Evolutionary conservation across 352 stramenopile genomes (phyloP).

Genomic region (Pythium dissotocum): DNA sequence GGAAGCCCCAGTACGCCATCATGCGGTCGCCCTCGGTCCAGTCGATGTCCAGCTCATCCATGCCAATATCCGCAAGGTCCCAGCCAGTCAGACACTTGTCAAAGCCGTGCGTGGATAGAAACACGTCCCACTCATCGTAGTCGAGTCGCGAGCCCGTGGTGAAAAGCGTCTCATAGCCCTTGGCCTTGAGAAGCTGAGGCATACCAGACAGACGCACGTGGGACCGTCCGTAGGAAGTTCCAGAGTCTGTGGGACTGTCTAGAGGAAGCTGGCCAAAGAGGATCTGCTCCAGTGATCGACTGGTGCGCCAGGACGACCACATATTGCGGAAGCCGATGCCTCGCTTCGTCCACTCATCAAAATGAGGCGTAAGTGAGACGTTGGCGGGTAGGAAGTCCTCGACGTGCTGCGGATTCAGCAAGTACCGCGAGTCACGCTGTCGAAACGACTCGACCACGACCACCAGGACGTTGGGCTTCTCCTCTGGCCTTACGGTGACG

Average conservation of each 20-base stretch:
- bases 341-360: slow-evolving; percentile 54
- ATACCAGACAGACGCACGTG: slow-evolving; percentile 45
- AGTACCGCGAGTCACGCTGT: slow-evolving; percentile 53
- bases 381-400: slow-evolving; percentile 40
- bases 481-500: slow-evolving; percentile 34
- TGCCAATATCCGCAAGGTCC: slow-evolving; percentile 44
- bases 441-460: slow-evolving; percentile 69
- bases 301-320: slow-evolving; percentile 72
- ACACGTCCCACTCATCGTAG: slow-evolving; percentile 66
- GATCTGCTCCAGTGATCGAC: slow-evolving; percentile 62
- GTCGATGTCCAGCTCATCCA: slow-evolving; percentile 51
- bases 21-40: slow-evolving; percentile 51
- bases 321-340: slow-evolving; percentile 58
- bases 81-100: slow-evolving; percentile 45
- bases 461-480: slow-evolving; percentile 65
- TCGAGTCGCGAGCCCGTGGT: slow-evolving; percentile 54
- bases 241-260: slow-evolving; percentile 53
- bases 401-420: slow-evolving; percentile 35
- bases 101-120: slow-evolving; percentile 60
- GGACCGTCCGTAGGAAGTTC: slow-evolving; percentile 41
- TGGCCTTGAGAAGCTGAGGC: slow-evolving; percentile 55
- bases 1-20: slow-evolving; percentile 68
- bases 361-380: slow-evolving; percentile 62
- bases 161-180: slow-evolving; percentile 67
- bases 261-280: slow-evolving; percentile 68